These are phyloP conservation scores for Paraglomus occultum DNA, from an alignment of 192 early-diverging fungal genomes.

Conservation along the genomic window DNA sequence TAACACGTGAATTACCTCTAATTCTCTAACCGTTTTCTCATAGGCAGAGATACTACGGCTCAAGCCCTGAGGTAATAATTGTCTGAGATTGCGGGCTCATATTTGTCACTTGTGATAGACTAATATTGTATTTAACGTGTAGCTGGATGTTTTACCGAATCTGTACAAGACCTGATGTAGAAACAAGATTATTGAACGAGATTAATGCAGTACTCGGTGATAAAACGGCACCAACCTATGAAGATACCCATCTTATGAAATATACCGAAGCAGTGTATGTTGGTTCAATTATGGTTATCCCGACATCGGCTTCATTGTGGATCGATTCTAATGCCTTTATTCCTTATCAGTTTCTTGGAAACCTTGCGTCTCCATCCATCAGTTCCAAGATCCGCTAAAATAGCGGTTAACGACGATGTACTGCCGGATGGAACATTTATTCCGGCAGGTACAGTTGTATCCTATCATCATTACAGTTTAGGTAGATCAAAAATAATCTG, in stretches of 20 bases:
- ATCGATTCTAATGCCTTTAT: too few relatives aligned
- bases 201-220: slow-evolving; percentile 8
- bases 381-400: slow-evolving; percentile 59
- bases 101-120: neutral
- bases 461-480: slow-evolving; percentile 51
- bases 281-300: neutral
- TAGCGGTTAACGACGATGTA: slow-evolving; percentile 52
- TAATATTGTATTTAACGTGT: neutral
- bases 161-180: slow-evolving; percentile 38
- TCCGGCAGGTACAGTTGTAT: slow-evolving; percentile 46
- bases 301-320: neutral
- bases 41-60: slow-evolving; percentile 61
- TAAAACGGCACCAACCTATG: slow-evolving; percentile 25
- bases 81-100: neutral
- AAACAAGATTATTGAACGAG: slow-evolving; percentile 40
- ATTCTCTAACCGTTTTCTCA: neutral
- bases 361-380: slow-evolving; percentile 63
- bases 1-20: too few relatives aligned
- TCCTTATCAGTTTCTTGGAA: slow-evolving; percentile 54
- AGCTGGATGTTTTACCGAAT: slow-evolving; percentile 52
- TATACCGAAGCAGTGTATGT: slow-evolving; percentile 39
- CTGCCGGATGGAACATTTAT: slow-evolving; percentile 60
- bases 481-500: slow-evolving; percentile 54
- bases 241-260: slow-evolving; percentile 32
- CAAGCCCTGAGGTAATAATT: slow-evolving; percentile 32